These are phyloP conservation scores for Fusarium decemcellulare DNA, from an alignment of 2,329 filamentous ascomycete genomes.

Conservation along the genomic window DNA sequence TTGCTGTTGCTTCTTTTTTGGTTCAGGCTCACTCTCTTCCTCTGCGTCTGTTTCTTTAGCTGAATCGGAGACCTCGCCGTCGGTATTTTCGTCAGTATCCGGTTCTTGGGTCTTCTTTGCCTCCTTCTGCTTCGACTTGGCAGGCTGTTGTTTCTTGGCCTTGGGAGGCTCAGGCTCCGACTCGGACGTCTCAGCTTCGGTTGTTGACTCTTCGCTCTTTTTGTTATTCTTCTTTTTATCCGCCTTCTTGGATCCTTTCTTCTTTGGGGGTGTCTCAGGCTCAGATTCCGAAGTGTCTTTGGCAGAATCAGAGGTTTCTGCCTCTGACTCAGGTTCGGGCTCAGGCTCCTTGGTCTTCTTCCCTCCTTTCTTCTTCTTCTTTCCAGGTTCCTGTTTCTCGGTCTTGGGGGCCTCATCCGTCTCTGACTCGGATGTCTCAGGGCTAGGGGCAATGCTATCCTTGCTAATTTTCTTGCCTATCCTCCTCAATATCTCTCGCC, in stretches of 20 bases:
- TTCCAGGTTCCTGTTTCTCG: conserved; percentile 39
- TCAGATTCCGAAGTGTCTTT: conserved; percentile 40
- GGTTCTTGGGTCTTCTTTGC: conserved; percentile 25
- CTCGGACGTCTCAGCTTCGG: conserved; percentile 31
- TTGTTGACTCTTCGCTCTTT: conserved; percentile 19
- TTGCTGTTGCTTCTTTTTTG: conserved; percentile 20
- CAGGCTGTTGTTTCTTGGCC: conserved; percentile 26
- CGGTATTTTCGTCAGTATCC: conserved; percentile 28
- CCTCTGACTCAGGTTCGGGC: conserved; percentile 42
- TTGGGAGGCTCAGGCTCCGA: conserved; percentile 33
- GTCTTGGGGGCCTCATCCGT: conserved; percentile 32
- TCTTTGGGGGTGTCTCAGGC: conserved; percentile 28
- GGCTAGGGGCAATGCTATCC: conserved; percentile 10
- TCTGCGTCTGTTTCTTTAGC: conserved; percentile 28
- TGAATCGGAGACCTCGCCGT: conserved; percentile 35
- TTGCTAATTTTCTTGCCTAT: conserved; percentile 39
- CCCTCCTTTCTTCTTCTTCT: conserved; percentile 35
- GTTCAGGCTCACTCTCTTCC: conserved; percentile 23
- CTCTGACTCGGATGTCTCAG: conserved; percentile 40
- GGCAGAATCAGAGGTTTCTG: conserved; percentile 43
- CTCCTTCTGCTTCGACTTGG: conserved; percentile 20
- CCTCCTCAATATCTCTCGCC: conserved; percentile 39
- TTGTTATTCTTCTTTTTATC: conserved; percentile 25
- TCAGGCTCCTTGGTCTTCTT: conserved; percentile 42
- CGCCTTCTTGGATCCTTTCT: conserved; percentile 36